Conservation (phyloP, 2,329 filamentous ascomycete genomes). For the Parastagonospora nodorum region DNA sequence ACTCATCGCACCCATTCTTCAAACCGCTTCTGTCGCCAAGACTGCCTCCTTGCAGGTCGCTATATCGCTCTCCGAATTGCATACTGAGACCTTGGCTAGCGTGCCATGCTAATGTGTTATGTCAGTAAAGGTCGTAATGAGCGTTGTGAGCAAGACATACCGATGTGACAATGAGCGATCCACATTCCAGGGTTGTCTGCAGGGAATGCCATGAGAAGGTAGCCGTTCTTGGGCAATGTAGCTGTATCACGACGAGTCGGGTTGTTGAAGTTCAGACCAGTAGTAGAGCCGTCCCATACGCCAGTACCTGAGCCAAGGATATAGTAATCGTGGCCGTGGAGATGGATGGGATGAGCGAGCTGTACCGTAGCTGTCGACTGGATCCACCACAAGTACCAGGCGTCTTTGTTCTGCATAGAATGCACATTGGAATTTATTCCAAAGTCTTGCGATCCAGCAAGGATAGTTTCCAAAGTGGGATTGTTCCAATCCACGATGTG, state of each 20-base stretch:
- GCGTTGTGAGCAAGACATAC: too few relatives aligned
- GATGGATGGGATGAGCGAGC: conserved; percentile 49
- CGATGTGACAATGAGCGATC: conserved; percentile 44
- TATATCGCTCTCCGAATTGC: conserved; percentile 56
- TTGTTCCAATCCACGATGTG: conserved; percentile 49
- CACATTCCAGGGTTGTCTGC: conserved; percentile 58
- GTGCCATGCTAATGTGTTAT: conserved; percentile 30
- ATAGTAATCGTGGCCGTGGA: conserved; percentile 52
- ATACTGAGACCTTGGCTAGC: conserved; percentile 52
- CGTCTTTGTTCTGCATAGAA: conserved; percentile 25
- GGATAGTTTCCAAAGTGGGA: conserved; percentile 52
- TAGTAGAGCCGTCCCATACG: conserved; percentile 40
- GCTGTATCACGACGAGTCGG: conserved; percentile 48
- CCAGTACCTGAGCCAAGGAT: conserved; percentile 44
- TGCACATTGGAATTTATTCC: conserved; percentile 35
- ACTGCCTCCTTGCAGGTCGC: conserved; percentile 23
- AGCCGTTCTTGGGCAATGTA: conserved; percentile 44
- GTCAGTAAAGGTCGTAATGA: too few relatives aligned
- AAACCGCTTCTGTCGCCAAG: conserved; percentile 29
- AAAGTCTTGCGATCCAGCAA: conserved; percentile 36
- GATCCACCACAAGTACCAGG: conserved; percentile 57
- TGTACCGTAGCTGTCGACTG: conserved; percentile 44
- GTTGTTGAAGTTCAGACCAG: conserved; percentile 44
- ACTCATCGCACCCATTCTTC: conserved; percentile 35
- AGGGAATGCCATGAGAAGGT: conserved; percentile 58